These are phyloP conservation scores for Chytridiales sp. DNA, from an alignment of 371 early-diverging fungal species.

Conservation along the genomic window DNA sequence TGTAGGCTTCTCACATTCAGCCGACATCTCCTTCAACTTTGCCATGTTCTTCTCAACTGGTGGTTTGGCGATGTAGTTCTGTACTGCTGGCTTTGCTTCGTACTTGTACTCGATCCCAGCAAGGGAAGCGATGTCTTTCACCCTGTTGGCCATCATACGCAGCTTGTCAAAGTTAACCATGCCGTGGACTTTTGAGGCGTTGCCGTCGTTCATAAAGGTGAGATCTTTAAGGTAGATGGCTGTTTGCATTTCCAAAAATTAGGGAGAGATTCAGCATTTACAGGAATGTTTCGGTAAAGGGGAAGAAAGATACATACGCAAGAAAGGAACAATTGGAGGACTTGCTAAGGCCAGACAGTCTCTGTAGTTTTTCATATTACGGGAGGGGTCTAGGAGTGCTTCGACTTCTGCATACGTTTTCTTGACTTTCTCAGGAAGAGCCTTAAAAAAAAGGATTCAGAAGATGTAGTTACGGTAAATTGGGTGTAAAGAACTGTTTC, in stretches of 20 bases:
- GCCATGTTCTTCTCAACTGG: slow-evolving; percentile 43
- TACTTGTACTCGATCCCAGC: slow-evolving; percentile 37
- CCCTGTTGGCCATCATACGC: slow-evolving; percentile 51
- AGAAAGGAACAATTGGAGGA: slow-evolving; percentile 58
- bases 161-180: slow-evolving; percentile 62
- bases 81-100: slow-evolving; percentile 34
- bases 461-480: neutral
- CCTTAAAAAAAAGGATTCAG: slow-evolving; percentile 22
- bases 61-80: slow-evolving; percentile 54
- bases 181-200: slow-evolving; percentile 44
- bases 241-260: too few species aligned
- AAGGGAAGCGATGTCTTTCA: slow-evolving; percentile 45
- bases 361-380: slow-evolving; percentile 56
- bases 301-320: slow-evolving; percentile 43
- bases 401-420: slow-evolving; percentile 45
- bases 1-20: slow-evolving; percentile 50
- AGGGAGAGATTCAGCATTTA: neutral
- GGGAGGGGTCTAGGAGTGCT: slow-evolving; percentile 49
- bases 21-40: slow-evolving; percentile 49
- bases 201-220: slow-evolving; percentile 62
- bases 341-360: slow-evolving; percentile 36
- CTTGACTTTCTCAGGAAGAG: slow-evolving; percentile 39
- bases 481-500: neutral
- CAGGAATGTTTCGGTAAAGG: neutral
- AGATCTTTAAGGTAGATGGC: slow-evolving; percentile 60